Base-by-base conservation (phyloP, 371 early-diverging fungal genomes). In the Circinella umbellata region DNA sequence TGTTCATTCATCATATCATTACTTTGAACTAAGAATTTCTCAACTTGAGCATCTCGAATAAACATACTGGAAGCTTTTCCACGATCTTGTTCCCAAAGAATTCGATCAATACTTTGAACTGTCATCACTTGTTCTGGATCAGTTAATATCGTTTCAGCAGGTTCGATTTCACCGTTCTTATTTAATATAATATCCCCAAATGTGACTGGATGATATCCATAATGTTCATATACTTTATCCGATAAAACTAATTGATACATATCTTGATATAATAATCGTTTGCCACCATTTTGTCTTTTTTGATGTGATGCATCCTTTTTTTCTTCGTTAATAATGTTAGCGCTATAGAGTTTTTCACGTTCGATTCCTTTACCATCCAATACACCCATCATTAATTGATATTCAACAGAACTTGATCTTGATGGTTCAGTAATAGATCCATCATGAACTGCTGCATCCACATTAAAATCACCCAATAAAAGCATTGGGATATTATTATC, bases 201-300 rank as follows among this genome's bases (percentile, higher is more conserved):
- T 4, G 95, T 94, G n/a, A 95, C 88, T 3, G 95, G 94, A 67
- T 94, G 94, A 70, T 90, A 83, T 4, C 88, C 88, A 48, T 81
- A 80, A 4, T 76, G 73, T 63, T 88, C 83, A 48, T 85, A 82
- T 15, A 88, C 75, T 10, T 89, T 54, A 67, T 94, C 94, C 3
- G 66, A 73, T 48, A 89, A 67, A 34, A 67, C 51, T 13, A 63
- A 47, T 8, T 27, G 67, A 51, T 53, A 62, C 35, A 39, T 39
- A 18, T 71, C 67, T 14, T n/a, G 63, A 59, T 67, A 63, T 4
- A 54, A 47, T 15, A 47, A 47, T 47, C 47, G 47, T 15, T 47
- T 47, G 1, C 27, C 27, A 27, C 27, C 27, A 27, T 27, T 27
- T 27, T 27, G 27, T 27, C 27, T 27, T 27, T 27, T 27, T 27